Conservation (phyloP, 202 grass and related monocot species). For the Brachypodium distachyon region DNA sequence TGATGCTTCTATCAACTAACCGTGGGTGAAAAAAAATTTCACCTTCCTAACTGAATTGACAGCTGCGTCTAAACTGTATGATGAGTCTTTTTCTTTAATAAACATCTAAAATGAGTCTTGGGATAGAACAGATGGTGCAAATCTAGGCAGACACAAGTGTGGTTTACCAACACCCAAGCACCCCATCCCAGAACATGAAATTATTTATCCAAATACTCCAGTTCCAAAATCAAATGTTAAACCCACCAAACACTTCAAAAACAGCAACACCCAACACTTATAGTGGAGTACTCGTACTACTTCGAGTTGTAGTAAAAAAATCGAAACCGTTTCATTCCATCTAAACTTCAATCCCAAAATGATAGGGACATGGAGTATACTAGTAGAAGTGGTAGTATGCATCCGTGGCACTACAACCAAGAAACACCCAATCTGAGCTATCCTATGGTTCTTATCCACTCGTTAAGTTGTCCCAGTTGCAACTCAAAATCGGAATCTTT, state of each 20-base stretch:
- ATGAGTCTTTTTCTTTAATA: too few species aligned
- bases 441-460: not conserved
- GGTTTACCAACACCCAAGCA: not conserved
- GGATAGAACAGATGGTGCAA: not conserved
- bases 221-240: not conserved
- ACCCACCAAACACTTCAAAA: not conserved
- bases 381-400: not conserved
- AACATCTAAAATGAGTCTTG: not conserved
- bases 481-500: conserved; percentile 29
- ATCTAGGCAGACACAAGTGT: not conserved
- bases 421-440: conserved; percentile 11
- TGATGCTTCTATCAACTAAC: too few species aligned
- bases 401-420: conserved; percentile 16
- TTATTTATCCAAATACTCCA: not conserved
- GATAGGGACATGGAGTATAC: too few species aligned
- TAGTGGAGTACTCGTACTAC: not conserved
- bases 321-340: not conserved
- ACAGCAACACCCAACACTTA: not conserved
- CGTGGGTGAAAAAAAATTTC: too few species aligned
- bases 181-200: not conserved
- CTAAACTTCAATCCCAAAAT: conserved; percentile 22
- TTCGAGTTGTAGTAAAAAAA: conserved; percentile 3
- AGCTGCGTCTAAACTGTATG: not conserved
- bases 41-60: too few species aligned
- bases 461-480: not conserved